Percentiles rank a stretch among this genome's conserved stretches.
These are phyloP conservation scores for Prunus fruticosa DNA, from an alignment of 306 rosid species.

Conservation along the genomic window DNA sequence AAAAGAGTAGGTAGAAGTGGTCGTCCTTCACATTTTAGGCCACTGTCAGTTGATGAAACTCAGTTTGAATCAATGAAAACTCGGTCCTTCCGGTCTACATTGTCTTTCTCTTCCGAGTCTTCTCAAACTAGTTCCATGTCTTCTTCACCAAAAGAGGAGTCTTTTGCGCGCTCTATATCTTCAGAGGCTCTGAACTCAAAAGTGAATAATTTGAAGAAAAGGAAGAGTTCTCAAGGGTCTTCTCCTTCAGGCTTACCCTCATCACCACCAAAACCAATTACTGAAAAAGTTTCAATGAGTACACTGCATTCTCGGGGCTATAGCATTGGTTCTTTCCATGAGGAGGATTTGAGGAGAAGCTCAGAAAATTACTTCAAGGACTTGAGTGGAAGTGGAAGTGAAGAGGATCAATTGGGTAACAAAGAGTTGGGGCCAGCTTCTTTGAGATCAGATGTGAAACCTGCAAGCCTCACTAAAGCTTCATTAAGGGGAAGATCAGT, in stretches of 20 bases:
- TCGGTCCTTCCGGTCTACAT: constrained; percentile 35
- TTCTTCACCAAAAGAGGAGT: constrained; percentile 30
- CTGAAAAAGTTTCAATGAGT: constrained; percentile 36
- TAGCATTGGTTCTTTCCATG: constrained; percentile 34
- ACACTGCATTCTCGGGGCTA: constrained; percentile 41
- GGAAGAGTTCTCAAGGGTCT: constrained; percentile 28
- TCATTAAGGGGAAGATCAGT: constrained; percentile 72
- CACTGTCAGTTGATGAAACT: constrained; percentile 68
- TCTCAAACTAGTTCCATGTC: constrained; percentile 52
- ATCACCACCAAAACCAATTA: constrained; percentile 33
- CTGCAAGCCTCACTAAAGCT: constrained; percentile 36
- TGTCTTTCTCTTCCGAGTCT: constrained; percentile 36
- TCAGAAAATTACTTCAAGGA: constrained; percentile 34
- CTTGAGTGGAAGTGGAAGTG: constrained; percentile 28
- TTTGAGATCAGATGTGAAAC: constrained; percentile 32
- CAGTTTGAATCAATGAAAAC: constrained; percentile 56
- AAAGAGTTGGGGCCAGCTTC: constrained; percentile 30
- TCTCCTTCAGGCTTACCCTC: constrained; percentile 32
- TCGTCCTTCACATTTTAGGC: constrained; percentile 52
- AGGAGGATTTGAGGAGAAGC: constrained; percentile 23
- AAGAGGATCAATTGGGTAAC: constrained; percentile 23
- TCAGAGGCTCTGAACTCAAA: constrained; percentile 20
- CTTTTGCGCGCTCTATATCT: constrained; percentile 22
- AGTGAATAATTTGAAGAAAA: constrained; percentile 10
- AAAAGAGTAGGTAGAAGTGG: constrained; percentile 24